Conservation (phyloP, 1,284 basidiomycete species). For the Tylopilus sp. region DNA sequence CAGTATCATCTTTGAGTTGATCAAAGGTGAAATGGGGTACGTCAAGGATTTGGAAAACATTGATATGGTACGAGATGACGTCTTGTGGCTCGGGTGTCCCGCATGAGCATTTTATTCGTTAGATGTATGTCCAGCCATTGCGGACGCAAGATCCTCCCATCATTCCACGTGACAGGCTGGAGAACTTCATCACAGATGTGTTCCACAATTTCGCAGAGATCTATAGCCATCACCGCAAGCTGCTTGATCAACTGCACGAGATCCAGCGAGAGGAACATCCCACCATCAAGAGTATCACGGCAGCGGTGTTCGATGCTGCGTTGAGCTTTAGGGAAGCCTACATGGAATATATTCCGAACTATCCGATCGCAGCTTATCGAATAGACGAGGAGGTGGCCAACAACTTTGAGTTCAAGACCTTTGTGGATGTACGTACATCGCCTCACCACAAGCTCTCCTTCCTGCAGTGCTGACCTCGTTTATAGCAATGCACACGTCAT, state of each 20-base stretch:
- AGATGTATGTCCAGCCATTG: conserved; percentile 79
- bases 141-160: conserved; percentile 73
- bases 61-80: conserved; percentile 41
- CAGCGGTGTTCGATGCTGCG: conserved; percentile 83
- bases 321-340: conserved; percentile 93
- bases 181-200: conserved; percentile 83
- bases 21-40: conserved; percentile 95
- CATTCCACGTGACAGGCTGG: conserved; percentile 67
- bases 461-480: conserved; percentile 3
- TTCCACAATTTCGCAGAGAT: conserved; percentile 90
- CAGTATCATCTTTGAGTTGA: conserved; percentile 92
- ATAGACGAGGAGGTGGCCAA: conserved; percentile 85
- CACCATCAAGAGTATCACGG: conserved; percentile 77
- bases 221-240: conserved; percentile 63
- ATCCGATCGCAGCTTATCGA: conserved; percentile 89
- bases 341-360: conserved; percentile 89
- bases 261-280: conserved; percentile 92
- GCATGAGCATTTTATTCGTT: conserved; percentile 8
- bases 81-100: not conserved
- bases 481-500: conserved; percentile 65
- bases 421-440: conserved; percentile 67
- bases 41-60: conserved; percentile 91
- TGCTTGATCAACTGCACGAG: conserved; percentile 79
- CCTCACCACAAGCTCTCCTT: not conserved
- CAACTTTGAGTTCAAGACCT: conserved; percentile 77